Evolutionary conservation across 2,329 filamentous ascomycete genomes (phyloP).

Genomic region (Ascochyta pisi): DNA sequence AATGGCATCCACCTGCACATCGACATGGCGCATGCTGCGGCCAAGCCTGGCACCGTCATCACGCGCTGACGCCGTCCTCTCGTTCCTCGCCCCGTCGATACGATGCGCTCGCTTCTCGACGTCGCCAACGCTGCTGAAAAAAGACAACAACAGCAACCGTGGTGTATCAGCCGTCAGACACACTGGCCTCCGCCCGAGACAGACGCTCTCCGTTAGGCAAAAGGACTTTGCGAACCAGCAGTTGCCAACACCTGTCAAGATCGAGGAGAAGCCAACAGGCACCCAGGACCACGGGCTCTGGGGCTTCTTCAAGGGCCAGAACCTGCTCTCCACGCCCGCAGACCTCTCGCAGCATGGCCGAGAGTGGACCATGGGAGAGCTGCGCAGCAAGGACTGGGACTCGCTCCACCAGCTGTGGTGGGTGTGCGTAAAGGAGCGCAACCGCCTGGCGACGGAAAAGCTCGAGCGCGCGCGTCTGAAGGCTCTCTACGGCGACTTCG

Average conservation of each 20-base stretch:
- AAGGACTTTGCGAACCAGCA: slow-evolving; percentile 54
- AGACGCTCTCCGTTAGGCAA: slow-evolving; percentile 76
- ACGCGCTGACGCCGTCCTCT: slow-evolving; percentile 30
- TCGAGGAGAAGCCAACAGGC: slow-evolving; percentile 64
- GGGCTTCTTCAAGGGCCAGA: slow-evolving; percentile 81
- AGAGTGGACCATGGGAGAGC: slow-evolving; percentile 82
- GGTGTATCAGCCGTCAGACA: slow-evolving; percentile 82
- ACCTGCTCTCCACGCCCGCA: slow-evolving; percentile 73
- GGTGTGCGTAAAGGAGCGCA: slow-evolving; percentile 89
- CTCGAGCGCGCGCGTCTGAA: slow-evolving; percentile 71
- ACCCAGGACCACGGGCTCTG: slow-evolving; percentile 86
- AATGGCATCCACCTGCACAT: slow-evolving; percentile 41
- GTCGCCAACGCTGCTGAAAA: slow-evolving; percentile 59
- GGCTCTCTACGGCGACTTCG: slow-evolving; percentile 75
- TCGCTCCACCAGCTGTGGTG: slow-evolving; percentile 94
- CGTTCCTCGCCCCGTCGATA: slow-evolving; percentile 36
- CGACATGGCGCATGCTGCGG: slow-evolving; percentile 36
- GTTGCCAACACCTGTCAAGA: slow-evolving; percentile 75
- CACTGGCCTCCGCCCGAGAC: slow-evolving; percentile 70
- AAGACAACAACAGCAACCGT: slow-evolving; percentile 80
- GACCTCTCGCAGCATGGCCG: slow-evolving; percentile 76
- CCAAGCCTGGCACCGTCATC: slow-evolving; percentile 26
- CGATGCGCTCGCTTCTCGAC: slow-evolving; percentile 56
- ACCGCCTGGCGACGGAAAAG: slow-evolving; percentile 81
- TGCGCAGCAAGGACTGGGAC: slow-evolving; percentile 90